phyloP scores from a whole-genome alignment of 192 early-diverging fungal genomes.

The Rhizophlyctis rosea region DNA sequence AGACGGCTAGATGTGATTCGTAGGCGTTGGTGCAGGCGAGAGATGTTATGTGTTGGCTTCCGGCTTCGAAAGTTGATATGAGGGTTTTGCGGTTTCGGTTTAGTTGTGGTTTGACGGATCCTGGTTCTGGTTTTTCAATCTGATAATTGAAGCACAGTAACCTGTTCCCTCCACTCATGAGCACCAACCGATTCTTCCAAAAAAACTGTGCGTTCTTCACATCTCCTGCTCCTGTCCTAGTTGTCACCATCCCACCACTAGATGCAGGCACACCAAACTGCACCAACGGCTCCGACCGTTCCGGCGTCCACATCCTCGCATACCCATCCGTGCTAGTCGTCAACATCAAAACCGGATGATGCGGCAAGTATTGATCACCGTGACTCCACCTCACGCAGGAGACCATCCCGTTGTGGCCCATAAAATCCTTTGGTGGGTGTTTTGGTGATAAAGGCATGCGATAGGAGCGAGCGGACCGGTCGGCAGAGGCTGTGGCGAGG shows the following conservation, averaged over 20 bases:
- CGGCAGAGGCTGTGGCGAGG: slow-evolving; percentile 23
- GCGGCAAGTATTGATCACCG: not conserved
- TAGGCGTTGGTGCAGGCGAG: slow-evolving; percentile 15
- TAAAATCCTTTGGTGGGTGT: slow-evolving; percentile 5
- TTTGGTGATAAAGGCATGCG: not conserved
- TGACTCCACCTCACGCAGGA: slow-evolving; percentile 24
- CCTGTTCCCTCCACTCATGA: slow-evolving; percentile 3
- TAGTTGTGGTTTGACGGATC: slow-evolving; percentile 15
- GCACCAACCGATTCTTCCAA: slow-evolving; percentile 15
- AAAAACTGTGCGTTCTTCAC: slow-evolving; percentile 22
- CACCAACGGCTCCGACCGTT: slow-evolving; percentile 10
- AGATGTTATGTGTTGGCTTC: slow-evolving; percentile 17
- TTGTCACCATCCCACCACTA: not conserved
- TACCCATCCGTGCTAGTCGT: slow-evolving; percentile 25
- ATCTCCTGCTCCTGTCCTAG: too few species aligned
- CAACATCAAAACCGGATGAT: slow-evolving; percentile 12
- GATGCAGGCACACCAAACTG: not conserved
- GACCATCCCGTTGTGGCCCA: slow-evolving; percentile 25
- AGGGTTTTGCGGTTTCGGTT: slow-evolving; percentile 21
- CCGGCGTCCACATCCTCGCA: slow-evolving; percentile 16
- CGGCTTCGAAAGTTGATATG: not conserved
- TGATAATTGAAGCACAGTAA: slow-evolving; percentile 10
- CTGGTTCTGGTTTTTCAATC: slow-evolving; percentile 13
- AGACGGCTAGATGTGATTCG: slow-evolving; percentile 14
- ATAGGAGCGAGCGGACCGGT: slow-evolving; percentile 22